phyloP scores from a whole-genome alignment of 2,329 filamentous ascomycete species.

The Emmonsiellopsis sp. region DNA sequence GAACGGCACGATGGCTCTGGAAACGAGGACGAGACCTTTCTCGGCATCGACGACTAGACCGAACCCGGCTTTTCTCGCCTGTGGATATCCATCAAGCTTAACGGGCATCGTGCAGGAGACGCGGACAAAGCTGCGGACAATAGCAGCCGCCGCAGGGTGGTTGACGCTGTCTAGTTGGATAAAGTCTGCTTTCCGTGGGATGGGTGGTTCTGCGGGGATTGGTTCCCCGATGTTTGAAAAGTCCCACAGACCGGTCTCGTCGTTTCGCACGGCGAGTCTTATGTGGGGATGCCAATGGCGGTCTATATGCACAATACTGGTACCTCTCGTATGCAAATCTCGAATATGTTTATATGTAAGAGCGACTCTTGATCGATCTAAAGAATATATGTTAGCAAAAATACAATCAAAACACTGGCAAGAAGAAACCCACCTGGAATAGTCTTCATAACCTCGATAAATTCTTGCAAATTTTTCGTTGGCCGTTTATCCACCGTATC shows the following conservation, averaged over 20 bases:
- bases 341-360: constrained; percentile 93
- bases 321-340: constrained; percentile 89
- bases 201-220: constrained; percentile 61
- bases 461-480: constrained; percentile 76
- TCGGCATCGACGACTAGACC: constrained; percentile 95
- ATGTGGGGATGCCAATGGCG: constrained; percentile 95
- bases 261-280: constrained; percentile 84
- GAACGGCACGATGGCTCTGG: constrained; percentile 87
- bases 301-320: constrained; percentile 83
- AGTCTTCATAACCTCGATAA: constrained; percentile 79
- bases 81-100: constrained; percentile 95
- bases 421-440: constrained; percentile 57
- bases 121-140: constrained; percentile 90
- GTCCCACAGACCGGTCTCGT: constrained; percentile 85
- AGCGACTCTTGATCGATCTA: constrained; percentile 68
- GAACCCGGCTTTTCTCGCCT: constrained; percentile 88
- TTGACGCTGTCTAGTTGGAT: constrained; percentile 83
- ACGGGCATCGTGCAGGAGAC: constrained; percentile 88
- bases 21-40: constrained; percentile 89
- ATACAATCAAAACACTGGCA: constrained; percentile 1
- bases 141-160: constrained; percentile 80
- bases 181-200: constrained; percentile 74
- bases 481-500: constrained; percentile 88
- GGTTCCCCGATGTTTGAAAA: constrained; percentile 77
- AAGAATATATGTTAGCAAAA: not conserved